These are phyloP conservation scores for Podospora anserina DNA, from an alignment of 495 filamentous ascomycete species.

Conservation along the genomic window DNA sequence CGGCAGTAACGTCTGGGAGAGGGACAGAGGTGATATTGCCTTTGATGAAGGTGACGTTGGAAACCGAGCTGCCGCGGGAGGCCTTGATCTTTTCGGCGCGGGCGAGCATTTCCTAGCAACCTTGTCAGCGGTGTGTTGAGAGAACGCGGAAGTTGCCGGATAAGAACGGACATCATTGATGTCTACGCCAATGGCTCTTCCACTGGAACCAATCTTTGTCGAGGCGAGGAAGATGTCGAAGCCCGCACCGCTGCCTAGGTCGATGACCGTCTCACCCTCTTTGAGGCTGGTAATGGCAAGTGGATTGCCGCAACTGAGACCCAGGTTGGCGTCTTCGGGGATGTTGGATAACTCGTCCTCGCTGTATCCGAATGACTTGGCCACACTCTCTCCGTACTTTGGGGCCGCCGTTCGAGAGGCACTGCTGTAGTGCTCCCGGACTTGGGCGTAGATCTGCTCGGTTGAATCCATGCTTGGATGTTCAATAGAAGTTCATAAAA, in stretches of 20 bases:
- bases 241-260: slow-evolving; percentile 61
- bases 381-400: slow-evolving; percentile 44
- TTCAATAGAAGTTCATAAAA: neutral
- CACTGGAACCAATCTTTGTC: slow-evolving; percentile 51
- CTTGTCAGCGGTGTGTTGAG: neutral
- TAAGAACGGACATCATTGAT: slow-evolving; percentile 55
- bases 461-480: slow-evolving; percentile 24
- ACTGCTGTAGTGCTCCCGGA: slow-evolving; percentile 40
- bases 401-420: slow-evolving; percentile 27
- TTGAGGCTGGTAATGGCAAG: slow-evolving; percentile 52
- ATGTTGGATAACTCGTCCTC: slow-evolving; percentile 51
- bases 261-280: slow-evolving; percentile 61
- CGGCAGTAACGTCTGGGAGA: slow-evolving; percentile 41
- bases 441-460: slow-evolving; percentile 35
- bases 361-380: slow-evolving; percentile 60
- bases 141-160: neutral
- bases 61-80: slow-evolving; percentile 16
- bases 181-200: slow-evolving; percentile 61
- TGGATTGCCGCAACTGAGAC: slow-evolving; percentile 67
- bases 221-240: slow-evolving; percentile 64
- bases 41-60: slow-evolving; percentile 50
- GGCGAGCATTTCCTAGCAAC: slow-evolving; percentile 55
- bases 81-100: slow-evolving; percentile 48
- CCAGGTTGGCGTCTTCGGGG: slow-evolving; percentile 59
- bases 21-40: slow-evolving; percentile 53